Base-by-base conservation (phyloP, 208 protist genomes). In the Acanthamoeba divionensis region DNA sequence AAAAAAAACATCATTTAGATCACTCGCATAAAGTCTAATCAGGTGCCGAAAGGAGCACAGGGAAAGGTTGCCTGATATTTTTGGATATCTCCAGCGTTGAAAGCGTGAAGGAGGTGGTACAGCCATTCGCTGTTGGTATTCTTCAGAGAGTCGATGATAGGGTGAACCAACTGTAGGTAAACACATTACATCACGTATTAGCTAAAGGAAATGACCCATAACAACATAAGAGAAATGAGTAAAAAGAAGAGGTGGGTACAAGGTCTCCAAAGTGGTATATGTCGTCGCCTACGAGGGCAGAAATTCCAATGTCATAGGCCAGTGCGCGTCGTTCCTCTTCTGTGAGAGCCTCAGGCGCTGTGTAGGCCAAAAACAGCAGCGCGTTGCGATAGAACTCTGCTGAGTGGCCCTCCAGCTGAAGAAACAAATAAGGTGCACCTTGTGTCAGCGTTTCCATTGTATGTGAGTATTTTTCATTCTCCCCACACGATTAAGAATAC, bases 211-310 rank as follows among this genome's bases (percentile, higher is more conserved):
- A 18, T 13, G 13, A 69, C 24, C 24, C 13, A 69, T 47, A 13
- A 13, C 29, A 63, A 31, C 24, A 69, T 13, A 69, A 69, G 24
- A 45, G 67, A 29, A 29, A 44, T 26, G 1, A 21, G 9, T n/a
- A 75, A 48, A 38, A 38, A 73, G 50, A 13, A 63, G 60, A 18
- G 21, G 48, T 55, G 50, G 45, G 38, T 89, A 96, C 90, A 21
- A 97, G 92, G 90, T 97, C 95, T 62, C 96, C 96, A 92, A 97
- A 97, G 91, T 96, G 96, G 90, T 97, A 97, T 41, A 97, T 92
- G 29, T 57, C 48, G 62, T 95, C 90, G 48, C 86, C 91, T 24
- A 97, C 65, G 8, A 97, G 82, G 44, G 96, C 95, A 15, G 96
- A 94, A 65, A 97, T 91, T 48, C 93, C 95, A 12, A 97, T 73